Evolutionary conservation across 169 alveolate species (phyloP), one percentile per base, ranked within the genome.

Genomic region (Toxoplasma gondii): DNA sequence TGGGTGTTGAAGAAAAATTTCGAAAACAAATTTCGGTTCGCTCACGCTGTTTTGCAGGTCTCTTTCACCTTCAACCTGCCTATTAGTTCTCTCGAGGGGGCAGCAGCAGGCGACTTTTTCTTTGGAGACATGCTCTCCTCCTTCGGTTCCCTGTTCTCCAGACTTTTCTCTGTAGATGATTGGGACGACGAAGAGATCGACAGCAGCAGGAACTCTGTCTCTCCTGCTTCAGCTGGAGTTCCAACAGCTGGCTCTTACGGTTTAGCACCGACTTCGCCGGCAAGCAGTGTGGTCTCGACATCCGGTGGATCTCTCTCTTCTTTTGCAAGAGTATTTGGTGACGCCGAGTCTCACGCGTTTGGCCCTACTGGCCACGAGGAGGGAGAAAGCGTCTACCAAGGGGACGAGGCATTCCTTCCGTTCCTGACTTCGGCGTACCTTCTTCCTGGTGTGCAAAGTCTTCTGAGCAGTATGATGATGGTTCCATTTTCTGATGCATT

Each of bases 31-130:
- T 49, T 12, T 4, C 12, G 58, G 58, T 49, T 49, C 58, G 58
- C 22, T 49, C n/a, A 10, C n/a, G 39, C 29, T 19, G 4, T n/a
- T 78, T 16, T 78, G 29, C 86, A 78, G 86, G 86, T 78, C 10
- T 78, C 86, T n/a, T 78, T 78, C 86, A 78, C 86, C n/a, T 41
- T 78, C 86, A 78, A 78, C 45, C 44, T 78, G 27, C 86, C 86
- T 16, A 41, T 78, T 16, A 78, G 24, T n/a, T n/a, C 86, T 78
- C 39, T 78, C 86, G 44, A 78, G 44, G 74, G n/a, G 24, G 34
- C 74, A 22, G 74, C 74, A 64, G 74, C n/a, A 4, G 86, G 86
- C 22, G 86, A 78, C 24, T 36, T 78, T 19, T 31, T 78, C 86
- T 78, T 78, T n/a, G 45, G 45, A 16, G 86, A 78, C 24, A 19